Evolutionary conservation across 257 asterid genomes (phyloP), one percentile per base, ranked within the genome.

Genomic region (Solanum chiquidenum): DNA sequence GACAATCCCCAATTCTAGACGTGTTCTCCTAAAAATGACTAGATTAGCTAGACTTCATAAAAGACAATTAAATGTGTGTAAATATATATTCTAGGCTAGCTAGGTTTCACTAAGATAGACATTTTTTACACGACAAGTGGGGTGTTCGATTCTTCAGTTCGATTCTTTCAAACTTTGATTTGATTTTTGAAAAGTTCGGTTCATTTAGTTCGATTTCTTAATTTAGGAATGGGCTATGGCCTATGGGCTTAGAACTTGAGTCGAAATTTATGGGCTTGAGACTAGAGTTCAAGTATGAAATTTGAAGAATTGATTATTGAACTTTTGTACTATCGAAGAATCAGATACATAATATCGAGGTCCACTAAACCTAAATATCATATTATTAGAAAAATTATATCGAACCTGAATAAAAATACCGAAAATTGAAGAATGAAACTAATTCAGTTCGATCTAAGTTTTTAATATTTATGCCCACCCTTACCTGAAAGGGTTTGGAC

Each of bases 321-420:
- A 60, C 13, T 60, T 60, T 4, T 9, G 10, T 18, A 18, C n/a
- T 5, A 55, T 55, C 0, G 25, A 55, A 55, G 1, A 55, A 55
- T 18, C 10, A 55, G 9, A 18, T 55, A 55, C 9, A 55, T 18
- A 55, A 18, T 49, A 13, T 7, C 1, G 4, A 58, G 25, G 69
- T 8, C 29, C 6, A 49, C 14, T 49, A 21, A 60, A 23, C 1
- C 6, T 0, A 9, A 60, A 23, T 5, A 60, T 21, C 11, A 58
- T 18, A 58, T 20, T 58, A 3, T 60, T 60, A 60, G 1, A 60
- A 58, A 60, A 23, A 23, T 9, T 23, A 2, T 60, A 60, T 23
- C 0, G 13, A 60, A 60, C 6, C 25, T 3, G 69, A 21, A 60
- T 4, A 0, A 10, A 60, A 23, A 23, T 60, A 60, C 0, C 1